Evolutionary conservation across 805 yeast species (phyloP).

Genomic region (Cyberlindnera maclurae): DNA sequence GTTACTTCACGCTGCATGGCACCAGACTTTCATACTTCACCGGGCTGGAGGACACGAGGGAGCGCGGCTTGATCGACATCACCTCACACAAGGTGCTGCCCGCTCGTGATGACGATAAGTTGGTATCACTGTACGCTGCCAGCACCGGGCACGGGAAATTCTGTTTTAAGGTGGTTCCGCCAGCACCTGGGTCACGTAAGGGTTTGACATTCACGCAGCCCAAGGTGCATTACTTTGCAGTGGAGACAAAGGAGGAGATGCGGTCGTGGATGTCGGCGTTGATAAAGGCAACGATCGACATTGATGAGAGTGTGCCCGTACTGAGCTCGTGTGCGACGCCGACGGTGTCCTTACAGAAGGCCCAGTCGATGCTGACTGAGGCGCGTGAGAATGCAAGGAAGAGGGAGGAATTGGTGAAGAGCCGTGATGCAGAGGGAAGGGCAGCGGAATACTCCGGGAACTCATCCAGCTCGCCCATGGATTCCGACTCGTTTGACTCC

Average conservation of each 20-base stretch:
- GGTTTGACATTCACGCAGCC: slow-evolving; percentile 96
- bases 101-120: slow-evolving; percentile 74
- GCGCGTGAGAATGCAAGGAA: slow-evolving; percentile 68
- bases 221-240: slow-evolving; percentile 92
- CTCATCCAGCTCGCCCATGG: slow-evolving; percentile 22
- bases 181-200: slow-evolving; percentile 94
- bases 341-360: slow-evolving; percentile 81
- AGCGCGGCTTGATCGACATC: slow-evolving; percentile 90
- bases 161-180: slow-evolving; percentile 90
- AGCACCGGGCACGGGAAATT: slow-evolving; percentile 90
- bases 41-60: slow-evolving; percentile 69
- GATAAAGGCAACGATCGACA: slow-evolving; percentile 92
- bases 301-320: slow-evolving; percentile 89
- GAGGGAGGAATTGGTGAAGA: slow-evolving; percentile 34
- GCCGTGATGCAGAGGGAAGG: slow-evolving; percentile 11
- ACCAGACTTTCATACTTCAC: slow-evolving; percentile 87
- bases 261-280: slow-evolving; percentile 91
- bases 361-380: slow-evolving; percentile 77
- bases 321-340: slow-evolving; percentile 92
- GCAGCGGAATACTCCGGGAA: slow-evolving; percentile 18
- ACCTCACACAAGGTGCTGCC: slow-evolving; percentile 92
- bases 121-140: slow-evolving; percentile 83
- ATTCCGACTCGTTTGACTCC: slow-evolving; percentile 24
- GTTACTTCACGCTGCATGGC: slow-evolving; percentile 82
- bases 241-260: slow-evolving; percentile 87